phyloP scores from a whole-genome alignment of 2,329 filamentous ascomycete genomes.

The Lachnellula willkommii region DNA sequence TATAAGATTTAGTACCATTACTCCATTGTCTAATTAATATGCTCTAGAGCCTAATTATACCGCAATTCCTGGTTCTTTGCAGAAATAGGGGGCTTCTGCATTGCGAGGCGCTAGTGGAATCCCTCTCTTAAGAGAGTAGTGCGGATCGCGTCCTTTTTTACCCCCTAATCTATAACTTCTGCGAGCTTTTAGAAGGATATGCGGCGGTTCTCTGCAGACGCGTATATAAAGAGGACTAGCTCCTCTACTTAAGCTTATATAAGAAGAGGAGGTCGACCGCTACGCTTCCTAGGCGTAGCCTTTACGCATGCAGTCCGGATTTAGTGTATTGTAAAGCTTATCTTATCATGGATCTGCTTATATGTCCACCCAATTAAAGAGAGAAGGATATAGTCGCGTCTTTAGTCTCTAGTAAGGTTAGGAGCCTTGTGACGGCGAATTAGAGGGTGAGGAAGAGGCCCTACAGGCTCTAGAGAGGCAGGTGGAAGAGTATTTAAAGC shows the following conservation, averaged over 20 bases:
- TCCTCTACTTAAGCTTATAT: conserved; percentile 13
- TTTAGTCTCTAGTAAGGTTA: too few relatives aligned
- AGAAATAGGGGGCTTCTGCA: conserved; percentile 11
- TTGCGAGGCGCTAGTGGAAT: conserved; percentile 8
- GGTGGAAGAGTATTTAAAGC: too few relatives aligned
- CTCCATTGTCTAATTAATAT: conserved; percentile 6
- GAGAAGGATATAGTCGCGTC: too few relatives aligned
- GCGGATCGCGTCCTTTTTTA: conserved; percentile 15
- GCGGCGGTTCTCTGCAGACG: conserved; percentile 7
- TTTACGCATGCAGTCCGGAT: neutral
- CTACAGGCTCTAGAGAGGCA: too few relatives aligned
- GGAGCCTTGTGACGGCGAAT: too few relatives aligned
- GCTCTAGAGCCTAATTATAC: neutral
- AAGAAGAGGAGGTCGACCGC: conserved; percentile 10
- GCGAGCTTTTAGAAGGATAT: conserved; percentile 8
- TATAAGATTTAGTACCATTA: conserved; percentile 5
- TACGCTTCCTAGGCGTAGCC: conserved; percentile 2
- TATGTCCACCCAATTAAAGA: too few relatives aligned
- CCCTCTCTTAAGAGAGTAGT: conserved; percentile 10
- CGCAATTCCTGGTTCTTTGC: conserved; percentile 4
- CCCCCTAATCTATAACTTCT: conserved; percentile 7
- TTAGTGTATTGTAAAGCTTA: too few relatives aligned
- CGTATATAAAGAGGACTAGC: conserved; percentile 12
- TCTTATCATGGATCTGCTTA: too few relatives aligned
- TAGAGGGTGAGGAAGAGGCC: too few relatives aligned